Evolutionary conservation across 1,284 basidiomycete species (phyloP).

Genomic region (Ustilago trichophora): DNA sequence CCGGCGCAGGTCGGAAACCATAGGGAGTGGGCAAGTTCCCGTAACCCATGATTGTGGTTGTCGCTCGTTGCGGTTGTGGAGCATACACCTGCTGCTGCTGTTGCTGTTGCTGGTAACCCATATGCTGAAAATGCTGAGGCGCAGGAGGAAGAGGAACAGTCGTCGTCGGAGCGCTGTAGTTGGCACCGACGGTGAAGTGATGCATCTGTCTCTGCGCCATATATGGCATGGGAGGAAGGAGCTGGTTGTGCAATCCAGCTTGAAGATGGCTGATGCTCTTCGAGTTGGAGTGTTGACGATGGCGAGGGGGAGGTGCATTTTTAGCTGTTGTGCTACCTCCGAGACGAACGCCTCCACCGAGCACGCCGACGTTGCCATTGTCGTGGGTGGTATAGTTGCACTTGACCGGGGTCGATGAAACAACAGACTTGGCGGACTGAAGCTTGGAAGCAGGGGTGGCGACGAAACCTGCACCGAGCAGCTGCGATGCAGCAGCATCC

Average conservation of each 20-base stretch:
- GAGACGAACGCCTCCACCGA: constrained; percentile 56
- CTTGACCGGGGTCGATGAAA: constrained; percentile 25
- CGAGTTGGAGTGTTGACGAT: constrained; percentile 32
- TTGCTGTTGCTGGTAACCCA: no score
- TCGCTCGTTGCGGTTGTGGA: no score
- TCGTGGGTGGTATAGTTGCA: constrained; percentile 57
- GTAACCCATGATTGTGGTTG: no score
- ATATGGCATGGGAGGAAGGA: constrained; percentile 4
- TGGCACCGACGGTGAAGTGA: constrained; percentile 2
- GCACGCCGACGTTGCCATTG: constrained; percentile 59
- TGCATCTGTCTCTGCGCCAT: constrained; percentile 2
- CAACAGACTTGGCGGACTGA: background rate
- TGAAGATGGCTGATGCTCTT: constrained; percentile 42
- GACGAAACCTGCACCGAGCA: no score
- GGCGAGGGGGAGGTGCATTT: constrained; percentile 12
- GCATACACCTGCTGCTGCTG: no score
- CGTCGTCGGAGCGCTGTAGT: constrained; percentile 41
- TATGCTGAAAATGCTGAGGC: no score
- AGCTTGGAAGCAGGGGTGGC: background rate
- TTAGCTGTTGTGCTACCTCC: constrained; percentile 24
- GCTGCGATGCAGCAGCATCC: no score
- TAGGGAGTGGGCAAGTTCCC: constrained; percentile 23
- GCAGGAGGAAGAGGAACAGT: constrained; percentile 32
- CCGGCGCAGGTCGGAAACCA: no score
- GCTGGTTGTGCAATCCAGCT: constrained; percentile 18